Evolutionary conservation across 202 grass and related monocot genomes (phyloP).

Genomic region (Schoenoplectus tabernaemontani): DNA sequence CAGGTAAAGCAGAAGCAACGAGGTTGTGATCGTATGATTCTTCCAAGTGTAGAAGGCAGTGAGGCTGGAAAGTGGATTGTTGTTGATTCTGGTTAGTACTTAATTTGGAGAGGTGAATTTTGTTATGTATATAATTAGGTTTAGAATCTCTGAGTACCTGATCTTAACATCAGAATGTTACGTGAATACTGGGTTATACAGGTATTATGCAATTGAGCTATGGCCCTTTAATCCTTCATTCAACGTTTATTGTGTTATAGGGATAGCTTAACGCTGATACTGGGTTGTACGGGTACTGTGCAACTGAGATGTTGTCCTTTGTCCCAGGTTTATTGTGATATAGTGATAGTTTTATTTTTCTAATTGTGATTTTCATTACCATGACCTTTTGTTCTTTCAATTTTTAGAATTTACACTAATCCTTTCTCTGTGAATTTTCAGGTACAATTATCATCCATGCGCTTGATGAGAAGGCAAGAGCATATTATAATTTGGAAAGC

Average conservation of each 20-base stretch:
- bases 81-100: constrained; percentile 70
- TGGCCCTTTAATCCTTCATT: neutral
- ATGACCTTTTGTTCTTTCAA: neutral
- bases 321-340: too few species aligned
- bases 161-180: neutral
- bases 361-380: neutral
- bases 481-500: constrained; percentile 89
- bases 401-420: neutral
- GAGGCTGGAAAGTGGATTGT: constrained; percentile 85
- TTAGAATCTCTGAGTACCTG: neutral
- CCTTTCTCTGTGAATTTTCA: constrained; percentile 1
- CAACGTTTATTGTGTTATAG: too few species aligned
- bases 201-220: constrained; percentile 16
- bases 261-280: too few species aligned
- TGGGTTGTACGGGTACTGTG: too few species aligned
- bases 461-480: constrained; percentile 90
- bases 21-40: constrained; percentile 57
- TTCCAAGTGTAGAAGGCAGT: constrained; percentile 82
- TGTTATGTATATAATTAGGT: too few species aligned
- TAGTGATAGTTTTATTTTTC: neutral
- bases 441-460: constrained; percentile 83
- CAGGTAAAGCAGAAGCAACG: constrained; percentile 87
- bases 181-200: neutral
- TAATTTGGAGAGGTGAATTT: neutral
- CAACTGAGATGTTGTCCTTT: too few species aligned